Percentiles rank a stretch among this genome's conserved stretches.
Conservation (phyloP, 306 rosid species). For the Sesbania bispinosa region DNA sequence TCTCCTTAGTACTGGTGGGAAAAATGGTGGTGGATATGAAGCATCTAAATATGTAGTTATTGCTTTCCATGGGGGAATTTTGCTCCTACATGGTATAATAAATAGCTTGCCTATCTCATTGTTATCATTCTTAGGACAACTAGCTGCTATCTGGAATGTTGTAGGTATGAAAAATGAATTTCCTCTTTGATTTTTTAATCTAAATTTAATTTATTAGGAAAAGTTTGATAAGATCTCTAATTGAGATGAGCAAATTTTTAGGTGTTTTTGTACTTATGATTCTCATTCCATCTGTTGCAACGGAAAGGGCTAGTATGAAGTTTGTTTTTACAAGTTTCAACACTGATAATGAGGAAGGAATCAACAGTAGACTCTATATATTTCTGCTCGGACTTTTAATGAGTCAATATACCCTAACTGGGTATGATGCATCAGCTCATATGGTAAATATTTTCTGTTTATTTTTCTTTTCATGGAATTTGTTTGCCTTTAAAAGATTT, state of each 20-base stretch:
- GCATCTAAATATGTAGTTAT: constrained; percentile 74
- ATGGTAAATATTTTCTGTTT: constrained; percentile 50
- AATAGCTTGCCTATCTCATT: constrained; percentile 69
- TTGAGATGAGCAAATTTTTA: constrained; percentile 21
- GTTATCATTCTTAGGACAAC: constrained; percentile 77
- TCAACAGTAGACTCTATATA: constrained; percentile 55
- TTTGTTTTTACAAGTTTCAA: constrained; percentile 88
- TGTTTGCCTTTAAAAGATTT: neutral
- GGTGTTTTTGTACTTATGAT: constrained; percentile 84
- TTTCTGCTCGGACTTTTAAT: constrained; percentile 77
- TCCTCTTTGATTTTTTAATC: neutral
- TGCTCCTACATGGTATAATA: constrained; percentile 63
- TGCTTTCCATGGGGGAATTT: constrained; percentile 63
- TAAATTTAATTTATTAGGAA: neutral
- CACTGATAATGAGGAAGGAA: constrained; percentile 68
- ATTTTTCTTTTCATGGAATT: neutral
- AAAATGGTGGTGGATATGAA: constrained; percentile 65
- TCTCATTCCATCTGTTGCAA: constrained; percentile 65
- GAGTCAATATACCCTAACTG: constrained; percentile 83
- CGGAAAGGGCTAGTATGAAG: constrained; percentile 67
- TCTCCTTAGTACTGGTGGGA: constrained; percentile 86
- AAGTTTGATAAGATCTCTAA: constrained; percentile 15
- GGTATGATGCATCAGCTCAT: constrained; percentile 92
- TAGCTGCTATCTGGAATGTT: constrained; percentile 78
- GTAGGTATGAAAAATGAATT: constrained; percentile 42